Percentiles rank a stretch among this genome's conserved stretches.
phyloP scores from a whole-genome alignment of 208 protist species.

The Acanthamoeba triangularis region DNA sequence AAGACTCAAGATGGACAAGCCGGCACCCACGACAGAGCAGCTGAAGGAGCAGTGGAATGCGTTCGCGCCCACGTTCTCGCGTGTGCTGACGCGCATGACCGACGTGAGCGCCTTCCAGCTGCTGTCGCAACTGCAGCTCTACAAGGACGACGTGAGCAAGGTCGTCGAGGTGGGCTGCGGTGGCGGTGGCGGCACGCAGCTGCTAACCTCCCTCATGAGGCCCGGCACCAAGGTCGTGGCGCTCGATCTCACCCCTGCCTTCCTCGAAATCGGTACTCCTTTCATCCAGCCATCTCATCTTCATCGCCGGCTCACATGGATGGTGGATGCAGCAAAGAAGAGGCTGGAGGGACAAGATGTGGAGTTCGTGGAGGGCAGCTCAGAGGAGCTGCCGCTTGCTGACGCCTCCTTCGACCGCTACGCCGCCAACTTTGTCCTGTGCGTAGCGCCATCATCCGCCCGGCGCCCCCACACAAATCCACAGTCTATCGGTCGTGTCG shows the following conservation, averaged over 20 bases:
- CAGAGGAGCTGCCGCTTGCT: slow-evolving; percentile 66
- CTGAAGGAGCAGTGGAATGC: slow-evolving; percentile 13
- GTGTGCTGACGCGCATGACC: background rate
- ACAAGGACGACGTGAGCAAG: background rate
- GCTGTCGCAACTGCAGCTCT: slow-evolving; percentile 11
- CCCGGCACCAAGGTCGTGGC: background rate
- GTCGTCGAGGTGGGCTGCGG: slow-evolving; percentile 81
- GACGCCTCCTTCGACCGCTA: slow-evolving; percentile 72
- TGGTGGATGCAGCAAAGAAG: background rate
- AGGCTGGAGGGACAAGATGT: background rate
- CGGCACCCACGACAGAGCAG: slow-evolving; percentile 11
- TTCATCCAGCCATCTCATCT: background rate
- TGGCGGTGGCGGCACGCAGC: slow-evolving; percentile 50
- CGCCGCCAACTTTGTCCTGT: slow-evolving; percentile 68
- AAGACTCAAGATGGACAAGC: slow-evolving; percentile 16
- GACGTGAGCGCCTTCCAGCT: slow-evolving; percentile 26
- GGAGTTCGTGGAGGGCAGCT: background rate
- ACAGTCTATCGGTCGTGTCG: no score
- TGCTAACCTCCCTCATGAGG: background rate
- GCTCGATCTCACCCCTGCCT: background rate
- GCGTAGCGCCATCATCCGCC: background rate
- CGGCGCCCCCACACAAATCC: no score
- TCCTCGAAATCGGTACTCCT: background rate
- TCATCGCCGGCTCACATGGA: background rate
- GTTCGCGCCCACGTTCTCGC: slow-evolving; percentile 37